Evolutionary conservation across 768 basidiomycete species (phyloP).

Genomic region (Mycena rebaudengoi): DNA sequence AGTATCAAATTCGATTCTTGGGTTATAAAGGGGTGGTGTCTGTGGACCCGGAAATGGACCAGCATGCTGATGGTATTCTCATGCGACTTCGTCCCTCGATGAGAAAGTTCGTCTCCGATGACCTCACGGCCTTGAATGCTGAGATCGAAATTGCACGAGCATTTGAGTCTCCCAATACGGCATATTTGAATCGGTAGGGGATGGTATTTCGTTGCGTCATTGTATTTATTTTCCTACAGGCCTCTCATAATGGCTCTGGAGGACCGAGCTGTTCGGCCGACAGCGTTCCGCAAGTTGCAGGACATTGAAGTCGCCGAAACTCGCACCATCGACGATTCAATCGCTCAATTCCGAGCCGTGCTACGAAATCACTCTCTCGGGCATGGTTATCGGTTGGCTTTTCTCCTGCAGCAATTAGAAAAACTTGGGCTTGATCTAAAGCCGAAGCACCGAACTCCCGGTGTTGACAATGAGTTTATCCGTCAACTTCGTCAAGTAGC

Average conservation of each 20-base stretch:
- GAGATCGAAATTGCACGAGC: slow-evolving; percentile 79
- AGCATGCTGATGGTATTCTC: slow-evolving; percentile 54
- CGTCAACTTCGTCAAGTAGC: slow-evolving; percentile 65
- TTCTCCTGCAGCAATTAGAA: slow-evolving; percentile 59
- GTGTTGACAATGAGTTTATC: slow-evolving; percentile 66
- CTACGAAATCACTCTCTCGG: slow-evolving; percentile 59
- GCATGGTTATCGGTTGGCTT: slow-evolving; percentile 55
- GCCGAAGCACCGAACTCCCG: slow-evolving; percentile 37
- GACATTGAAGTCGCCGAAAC: slow-evolving; percentile 62
- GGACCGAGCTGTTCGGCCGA: slow-evolving; percentile 68
- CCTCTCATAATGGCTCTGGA: slow-evolving; percentile 83
- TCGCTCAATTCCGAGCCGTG: slow-evolving; percentile 55
- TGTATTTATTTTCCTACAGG: slow-evolving; percentile 43
- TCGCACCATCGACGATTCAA: slow-evolving; percentile 66
- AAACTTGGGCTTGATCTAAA: slow-evolving; percentile 58
- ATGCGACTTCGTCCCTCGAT: slow-evolving; percentile 80
- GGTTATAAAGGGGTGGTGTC: slow-evolving; percentile 86
- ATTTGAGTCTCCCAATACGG: slow-evolving; percentile 65
- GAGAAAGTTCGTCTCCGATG: slow-evolving; percentile 72
- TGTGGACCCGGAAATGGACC: slow-evolving; percentile 65
- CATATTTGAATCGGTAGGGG: slow-evolving; percentile 76
- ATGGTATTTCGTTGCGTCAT: not conserved
- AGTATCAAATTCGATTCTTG: slow-evolving; percentile 76
- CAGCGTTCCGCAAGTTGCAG: slow-evolving; percentile 71
- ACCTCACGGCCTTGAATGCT: slow-evolving; percentile 52